These are phyloP conservation scores for Lagenidium giganteum DNA, from an alignment of 352 stramenopile genomes.

Conservation along the genomic window DNA sequence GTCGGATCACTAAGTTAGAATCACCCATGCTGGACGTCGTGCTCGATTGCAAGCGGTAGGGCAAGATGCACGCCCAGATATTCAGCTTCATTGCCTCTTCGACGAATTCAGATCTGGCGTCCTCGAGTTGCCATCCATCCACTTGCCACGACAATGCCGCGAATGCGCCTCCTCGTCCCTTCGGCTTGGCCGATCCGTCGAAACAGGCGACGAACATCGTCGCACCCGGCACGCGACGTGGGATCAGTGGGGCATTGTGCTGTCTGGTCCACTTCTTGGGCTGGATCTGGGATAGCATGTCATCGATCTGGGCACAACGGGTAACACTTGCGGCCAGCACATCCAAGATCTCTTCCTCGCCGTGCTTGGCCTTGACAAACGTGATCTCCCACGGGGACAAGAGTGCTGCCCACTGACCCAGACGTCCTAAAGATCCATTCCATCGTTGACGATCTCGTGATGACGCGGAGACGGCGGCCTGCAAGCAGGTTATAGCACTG, in stretches of 20 bases:
- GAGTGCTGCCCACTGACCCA: too few relatives aligned
- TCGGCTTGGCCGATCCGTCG: conserved; percentile 16
- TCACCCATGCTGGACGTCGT: conserved; percentile 3
- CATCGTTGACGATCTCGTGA: too few relatives aligned
- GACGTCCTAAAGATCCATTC: too few relatives aligned
- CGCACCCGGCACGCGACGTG: too few relatives aligned
- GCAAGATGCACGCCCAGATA: too few relatives aligned
- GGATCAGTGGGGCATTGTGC: too few relatives aligned
- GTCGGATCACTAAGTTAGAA: conserved; percentile 13
- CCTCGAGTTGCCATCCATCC: conserved; percentile 1
- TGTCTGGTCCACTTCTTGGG: conserved; percentile 9
- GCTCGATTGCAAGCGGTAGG: background rate
- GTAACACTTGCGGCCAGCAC: conserved; percentile 1
- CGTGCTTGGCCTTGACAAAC: background rate
- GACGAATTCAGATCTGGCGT: conserved; percentile 2
- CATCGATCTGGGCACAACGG: too few relatives aligned
- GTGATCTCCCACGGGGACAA: conserved; percentile 12
- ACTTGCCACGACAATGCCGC: conserved; percentile 7
- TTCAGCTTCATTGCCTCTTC: conserved; percentile 18
- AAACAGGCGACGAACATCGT: conserved; percentile 13
- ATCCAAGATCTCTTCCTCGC: conserved; percentile 6
- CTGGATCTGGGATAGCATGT: conserved; percentile 1
- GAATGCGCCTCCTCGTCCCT: conserved; percentile 3
- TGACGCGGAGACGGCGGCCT: too few relatives aligned
- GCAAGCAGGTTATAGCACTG: too few relatives aligned